Base-by-base conservation (phyloP, 1,139 yeast species). In the Magnusiomyces suaveolens region DNA sequence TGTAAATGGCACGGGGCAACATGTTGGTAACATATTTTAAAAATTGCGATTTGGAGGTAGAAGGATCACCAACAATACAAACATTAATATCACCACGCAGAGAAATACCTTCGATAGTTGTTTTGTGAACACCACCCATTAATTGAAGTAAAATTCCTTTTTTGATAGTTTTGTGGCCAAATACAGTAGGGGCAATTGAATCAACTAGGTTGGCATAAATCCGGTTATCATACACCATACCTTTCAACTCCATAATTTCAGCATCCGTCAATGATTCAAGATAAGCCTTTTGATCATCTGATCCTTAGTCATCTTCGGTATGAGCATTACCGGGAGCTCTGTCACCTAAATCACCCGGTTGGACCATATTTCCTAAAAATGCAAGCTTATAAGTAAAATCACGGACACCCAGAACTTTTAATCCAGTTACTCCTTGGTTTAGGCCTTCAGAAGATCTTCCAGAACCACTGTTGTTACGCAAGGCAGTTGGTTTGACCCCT, bases 11-110 rank as follows among this genome's bases (percentile, higher is more conserved):
- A 64, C 99, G 79, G 29, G 98, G 97, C 41, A 95, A 80, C 69
- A 92, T 89, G 1, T 87, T 82, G 64, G 92, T 86, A 18, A 92
- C 96, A 68, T 94, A 94, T 70, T 94, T 92, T 66, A 92, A 75
- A 67, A 92, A 92, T 68, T 92, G 99, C 0, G 97, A 90, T 69
- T 92, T 92, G 32, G 98, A 89, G 10, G 98, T 92, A 1, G 97
- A 90, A 1, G 99, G 99, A 68, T 92, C 99, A 53, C 99, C 99
- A 53, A 92, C 98, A 62, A 92, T 79, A 75, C 99, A 92, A 53
- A 92, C 86, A 67, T 92, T 92, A 66, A 92, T 92, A 67, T 94
- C 99, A 63, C 99, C 99, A 75, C 99, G 83, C 60, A 92, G 77
- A 63, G 89, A 86, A 62, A 92, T 92, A 26, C 98, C 98, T 70